A percentile compares a stretch with the other conserved stretches of the same genome.
These are phyloP conservation scores for Apiospora phragmitis DNA, from an alignment of 2,329 filamentous ascomycete genomes.

Conservation along the genomic window DNA sequence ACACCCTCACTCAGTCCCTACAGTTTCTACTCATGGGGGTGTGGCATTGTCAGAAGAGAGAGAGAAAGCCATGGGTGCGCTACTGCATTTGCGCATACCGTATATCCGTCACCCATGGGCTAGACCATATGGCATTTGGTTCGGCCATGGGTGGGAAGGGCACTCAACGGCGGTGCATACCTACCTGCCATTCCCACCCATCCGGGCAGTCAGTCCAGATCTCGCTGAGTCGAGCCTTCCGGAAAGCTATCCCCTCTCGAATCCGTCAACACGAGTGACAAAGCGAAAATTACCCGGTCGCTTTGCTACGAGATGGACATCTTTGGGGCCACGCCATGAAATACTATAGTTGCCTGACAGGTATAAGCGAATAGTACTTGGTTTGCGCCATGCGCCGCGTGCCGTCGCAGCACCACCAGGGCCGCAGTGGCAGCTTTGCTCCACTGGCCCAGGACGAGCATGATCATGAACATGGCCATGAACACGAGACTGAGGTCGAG, in stretches of 20 bases:
- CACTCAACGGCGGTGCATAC: neutral
- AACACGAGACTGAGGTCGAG: neutral
- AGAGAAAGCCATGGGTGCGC: neutral
- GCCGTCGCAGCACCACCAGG: neutral
- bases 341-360: neutral
- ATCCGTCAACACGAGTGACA: neutral
- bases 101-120: neutral
- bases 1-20: neutral
- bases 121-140: slow-evolving; percentile 1
- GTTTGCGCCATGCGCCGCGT: slow-evolving; percentile 9
- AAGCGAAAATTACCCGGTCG: neutral
- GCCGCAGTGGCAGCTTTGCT: slow-evolving; percentile 12
- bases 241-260: neutral
- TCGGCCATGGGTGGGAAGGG: neutral
- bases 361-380: neutral
- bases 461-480: neutral
- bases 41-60: neutral
- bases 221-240: neutral
- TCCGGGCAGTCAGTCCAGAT: neutral
- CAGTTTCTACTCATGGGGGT: neutral
- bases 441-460: slow-evolving; percentile 14
- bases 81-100: neutral
- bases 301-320: neutral
- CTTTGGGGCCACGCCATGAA: neutral
- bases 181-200: neutral